These are phyloP conservation scores for Scenedesmus sp. DNA, from an alignment of 163 green algal genomes.

Conservation along the genomic window DNA sequence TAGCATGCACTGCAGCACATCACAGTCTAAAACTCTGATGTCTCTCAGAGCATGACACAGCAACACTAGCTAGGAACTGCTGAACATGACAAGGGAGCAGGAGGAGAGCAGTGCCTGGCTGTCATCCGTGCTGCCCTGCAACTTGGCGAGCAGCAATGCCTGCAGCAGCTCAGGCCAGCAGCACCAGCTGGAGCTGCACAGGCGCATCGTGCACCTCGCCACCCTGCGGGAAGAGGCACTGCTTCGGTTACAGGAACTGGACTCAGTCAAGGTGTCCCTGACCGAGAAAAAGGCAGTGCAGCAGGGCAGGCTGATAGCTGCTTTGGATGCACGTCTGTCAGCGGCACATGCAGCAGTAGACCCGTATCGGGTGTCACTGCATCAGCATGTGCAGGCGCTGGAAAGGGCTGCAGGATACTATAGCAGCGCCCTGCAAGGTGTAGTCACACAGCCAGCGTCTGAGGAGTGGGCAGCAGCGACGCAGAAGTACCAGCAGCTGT, in stretches of 20 bases:
- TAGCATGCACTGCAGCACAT: neutral
- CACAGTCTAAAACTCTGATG: neutral
- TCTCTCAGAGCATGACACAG: too few species aligned
- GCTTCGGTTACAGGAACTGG: constrained; percentile 8
- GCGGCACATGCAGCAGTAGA: constrained; percentile 41
- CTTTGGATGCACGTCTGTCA: constrained; percentile 33
- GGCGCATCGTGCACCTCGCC: constrained; percentile 24
- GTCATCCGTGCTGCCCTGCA: constrained; percentile 18
- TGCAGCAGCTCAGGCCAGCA: constrained; percentile 4
- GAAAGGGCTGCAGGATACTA: constrained; percentile 33
- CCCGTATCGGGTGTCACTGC: constrained; percentile 11
- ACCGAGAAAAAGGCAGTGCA: constrained; percentile 34
- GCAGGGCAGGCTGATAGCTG: constrained; percentile 27
- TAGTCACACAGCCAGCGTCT: neutral
- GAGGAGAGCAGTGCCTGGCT: neutral
- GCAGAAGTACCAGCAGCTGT: constrained; percentile 32
- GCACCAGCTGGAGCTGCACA: constrained; percentile 31
- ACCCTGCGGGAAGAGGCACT: constrained; percentile 24
- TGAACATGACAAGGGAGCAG: neutral
- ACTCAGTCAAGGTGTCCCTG: constrained; percentile 24
- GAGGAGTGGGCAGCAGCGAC: constrained; percentile 22
- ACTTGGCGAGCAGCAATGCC: neutral
- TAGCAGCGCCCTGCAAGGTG: constrained; percentile 20
- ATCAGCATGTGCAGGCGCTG: constrained; percentile 13
- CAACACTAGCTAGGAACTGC: neutral